phyloP scores from a whole-genome alignment of 306 rosid genomes.

The Hylodesmum podocarpum region DNA sequence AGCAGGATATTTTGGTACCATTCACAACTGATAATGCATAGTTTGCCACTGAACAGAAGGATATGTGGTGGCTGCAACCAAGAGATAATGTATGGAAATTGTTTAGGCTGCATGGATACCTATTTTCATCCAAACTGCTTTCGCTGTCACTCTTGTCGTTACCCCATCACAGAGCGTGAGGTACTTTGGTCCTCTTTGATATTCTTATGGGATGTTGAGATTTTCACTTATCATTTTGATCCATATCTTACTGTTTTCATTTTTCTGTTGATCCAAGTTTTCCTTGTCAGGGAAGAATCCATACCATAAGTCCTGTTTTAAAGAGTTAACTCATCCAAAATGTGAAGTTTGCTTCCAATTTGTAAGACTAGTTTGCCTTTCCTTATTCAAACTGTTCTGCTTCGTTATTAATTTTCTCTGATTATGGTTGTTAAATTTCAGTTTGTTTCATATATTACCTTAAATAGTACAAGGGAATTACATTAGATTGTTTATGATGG shows the following conservation, averaged over 20 bases:
- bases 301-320: slow-evolving; percentile 90
- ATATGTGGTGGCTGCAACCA: slow-evolving; percentile 78
- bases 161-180: slow-evolving; percentile 90
- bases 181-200: slow-evolving; percentile 47
- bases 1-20: background rate
- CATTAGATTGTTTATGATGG: background rate
- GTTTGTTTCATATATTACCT: background rate
- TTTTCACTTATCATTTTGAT: slow-evolving; percentile 7
- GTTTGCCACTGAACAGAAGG: slow-evolving; percentile 45
- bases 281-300: slow-evolving; percentile 94
- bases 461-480: background rate
- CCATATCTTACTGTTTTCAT: slow-evolving; percentile 49
- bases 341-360: slow-evolving; percentile 97
- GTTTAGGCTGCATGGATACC: slow-evolving; percentile 75
- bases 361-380: slow-evolving; percentile 54
- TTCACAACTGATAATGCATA: slow-evolving; percentile 22
- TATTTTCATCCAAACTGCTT: slow-evolving; percentile 90
- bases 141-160: slow-evolving; percentile 70
- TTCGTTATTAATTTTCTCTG: background rate
- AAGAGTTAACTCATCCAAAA: slow-evolving; percentile 86
- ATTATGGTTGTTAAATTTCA: background rate
- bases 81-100: slow-evolving; percentile 67
- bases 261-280: slow-evolving; percentile 71
- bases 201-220: slow-evolving; percentile 1
- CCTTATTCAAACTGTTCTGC: slow-evolving; percentile 6